Evolutionary conservation across 139 green algal genomes (phyloP).

Genomic region (Micromonas pusilla): DNA sequence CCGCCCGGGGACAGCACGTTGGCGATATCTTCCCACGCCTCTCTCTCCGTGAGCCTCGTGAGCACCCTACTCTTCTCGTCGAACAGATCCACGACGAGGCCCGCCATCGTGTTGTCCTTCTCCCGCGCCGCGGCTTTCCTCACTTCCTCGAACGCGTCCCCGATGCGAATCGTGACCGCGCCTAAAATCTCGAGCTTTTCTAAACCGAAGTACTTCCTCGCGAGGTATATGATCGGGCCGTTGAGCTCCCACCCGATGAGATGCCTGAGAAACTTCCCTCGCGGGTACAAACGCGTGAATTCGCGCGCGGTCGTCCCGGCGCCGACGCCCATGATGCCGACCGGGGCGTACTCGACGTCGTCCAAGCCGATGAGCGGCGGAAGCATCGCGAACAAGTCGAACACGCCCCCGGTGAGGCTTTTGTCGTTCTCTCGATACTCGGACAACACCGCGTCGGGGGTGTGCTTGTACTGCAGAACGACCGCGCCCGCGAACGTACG

Average conservation of each 20-base stretch:
- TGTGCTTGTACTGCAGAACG: background rate
- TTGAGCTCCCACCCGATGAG: conserved; percentile 15
- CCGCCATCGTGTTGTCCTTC: background rate
- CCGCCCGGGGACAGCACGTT: background rate
- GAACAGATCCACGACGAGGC: conserved; percentile 16
- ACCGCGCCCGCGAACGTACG: background rate
- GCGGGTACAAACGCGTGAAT: background rate
- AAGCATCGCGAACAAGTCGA: conserved; percentile 11
- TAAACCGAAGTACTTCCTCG: background rate
- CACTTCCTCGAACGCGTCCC: background rate
- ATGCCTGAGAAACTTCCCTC: background rate
- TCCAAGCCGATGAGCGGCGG: background rate
- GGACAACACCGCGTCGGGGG: background rate
- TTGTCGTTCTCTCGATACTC: background rate
- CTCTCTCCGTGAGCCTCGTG: background rate
- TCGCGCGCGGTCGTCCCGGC: conserved; percentile 2
- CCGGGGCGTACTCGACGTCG: background rate
- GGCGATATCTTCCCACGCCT: background rate
- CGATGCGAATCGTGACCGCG: background rate
- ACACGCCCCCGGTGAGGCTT: background rate
- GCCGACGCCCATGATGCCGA: conserved; percentile 8
- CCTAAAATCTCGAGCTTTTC: background rate
- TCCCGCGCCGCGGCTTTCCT: background rate
- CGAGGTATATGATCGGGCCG: background rate
- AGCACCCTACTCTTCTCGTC: conserved; percentile 9